Evolutionary conservation across 2,329 filamentous ascomycete genomes (phyloP).

Genomic region (Paraphoma sp.): DNA sequence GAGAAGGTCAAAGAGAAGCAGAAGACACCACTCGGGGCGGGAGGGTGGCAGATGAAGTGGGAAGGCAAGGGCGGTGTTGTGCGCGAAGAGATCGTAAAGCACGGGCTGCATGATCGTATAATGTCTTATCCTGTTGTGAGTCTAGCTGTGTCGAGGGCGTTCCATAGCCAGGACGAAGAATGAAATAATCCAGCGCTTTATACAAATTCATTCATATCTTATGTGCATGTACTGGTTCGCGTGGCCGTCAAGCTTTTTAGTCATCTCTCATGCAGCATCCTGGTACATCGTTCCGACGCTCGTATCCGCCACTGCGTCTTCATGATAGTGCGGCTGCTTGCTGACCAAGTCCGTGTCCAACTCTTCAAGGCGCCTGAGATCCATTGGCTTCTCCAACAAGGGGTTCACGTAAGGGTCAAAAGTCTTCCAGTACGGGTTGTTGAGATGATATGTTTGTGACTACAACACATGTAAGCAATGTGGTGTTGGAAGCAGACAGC

Average conservation of each 20-base stretch:
- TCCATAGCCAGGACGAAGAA: slow-evolving; percentile 37
- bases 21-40: slow-evolving; percentile 54
- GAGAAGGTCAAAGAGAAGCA: slow-evolving; percentile 51
- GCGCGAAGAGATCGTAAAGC: slow-evolving; percentile 62
- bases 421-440: slow-evolving; percentile 76
- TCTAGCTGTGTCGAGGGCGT: slow-evolving; percentile 58
- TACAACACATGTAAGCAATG: neutral
- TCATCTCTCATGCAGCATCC: no score
- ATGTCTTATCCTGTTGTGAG: slow-evolving; percentile 65
- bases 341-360: slow-evolving; percentile 60
- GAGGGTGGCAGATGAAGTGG: slow-evolving; percentile 60
- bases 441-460: slow-evolving; percentile 53
- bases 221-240: no score
- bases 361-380: slow-evolving; percentile 72
- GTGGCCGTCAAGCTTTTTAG: no score
- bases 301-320: slow-evolving; percentile 24
- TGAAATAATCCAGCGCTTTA: neutral
- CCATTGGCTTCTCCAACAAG: slow-evolving; percentile 72
- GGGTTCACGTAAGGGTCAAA: slow-evolving; percentile 78
- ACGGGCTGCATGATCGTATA: slow-evolving; percentile 64
- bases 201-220: no score
- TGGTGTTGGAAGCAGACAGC: no score
- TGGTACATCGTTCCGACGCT: slow-evolving; percentile 22
- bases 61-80: slow-evolving; percentile 56
- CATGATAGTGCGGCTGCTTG: slow-evolving; percentile 26